Conservation (phyloP, 2,329 filamentous ascomycete genomes). For the Fusarium pseudograminearum region DNA sequence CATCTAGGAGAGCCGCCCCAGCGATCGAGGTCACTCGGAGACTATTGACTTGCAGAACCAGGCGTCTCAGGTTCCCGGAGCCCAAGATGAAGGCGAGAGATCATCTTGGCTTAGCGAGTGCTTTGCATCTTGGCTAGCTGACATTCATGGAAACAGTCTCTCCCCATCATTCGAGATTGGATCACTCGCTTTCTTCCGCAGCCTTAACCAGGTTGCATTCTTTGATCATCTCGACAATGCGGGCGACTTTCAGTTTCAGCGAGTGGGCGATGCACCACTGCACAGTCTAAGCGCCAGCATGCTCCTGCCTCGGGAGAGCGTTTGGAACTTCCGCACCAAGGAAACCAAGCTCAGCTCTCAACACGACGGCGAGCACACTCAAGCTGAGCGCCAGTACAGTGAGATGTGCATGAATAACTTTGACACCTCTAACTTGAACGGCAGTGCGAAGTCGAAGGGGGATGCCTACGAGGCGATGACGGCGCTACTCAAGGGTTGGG, state of each 20-base stretch:
- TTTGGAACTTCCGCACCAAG: constrained; percentile 63
- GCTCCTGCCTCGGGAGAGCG: constrained; percentile 62
- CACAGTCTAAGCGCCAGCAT: constrained; percentile 67
- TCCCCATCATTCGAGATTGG: constrained; percentile 68
- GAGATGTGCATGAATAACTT: constrained; percentile 39
- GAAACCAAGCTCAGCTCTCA: constrained; percentile 26
- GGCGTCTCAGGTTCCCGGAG: constrained; percentile 16
- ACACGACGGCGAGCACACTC: constrained; percentile 33
- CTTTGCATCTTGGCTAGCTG: constrained; percentile 51
- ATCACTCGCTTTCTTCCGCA: constrained; percentile 63
- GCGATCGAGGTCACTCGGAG: constrained; percentile 22
- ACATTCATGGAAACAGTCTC: constrained; percentile 63
- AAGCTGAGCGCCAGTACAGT: constrained; percentile 42
- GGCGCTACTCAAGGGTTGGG: constrained; percentile 54
- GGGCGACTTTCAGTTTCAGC: constrained; percentile 62
- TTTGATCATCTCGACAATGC: constrained; percentile 62
- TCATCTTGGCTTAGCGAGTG: constrained; percentile 46
- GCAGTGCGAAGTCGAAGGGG: constrained; percentile 10
- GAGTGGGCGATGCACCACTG: constrained; percentile 62
- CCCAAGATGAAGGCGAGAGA: constrained; percentile 30
- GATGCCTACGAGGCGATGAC: constrained; percentile 43
- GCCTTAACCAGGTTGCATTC: constrained; percentile 59
- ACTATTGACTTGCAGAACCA: constrained; percentile 36
- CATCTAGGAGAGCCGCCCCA: constrained; percentile 42
- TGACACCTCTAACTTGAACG: constrained; percentile 23